These are phyloP conservation scores for Coemansia sp. DNA, from an alignment of 192 early-diverging fungal species.

Conservation along the genomic window DNA sequence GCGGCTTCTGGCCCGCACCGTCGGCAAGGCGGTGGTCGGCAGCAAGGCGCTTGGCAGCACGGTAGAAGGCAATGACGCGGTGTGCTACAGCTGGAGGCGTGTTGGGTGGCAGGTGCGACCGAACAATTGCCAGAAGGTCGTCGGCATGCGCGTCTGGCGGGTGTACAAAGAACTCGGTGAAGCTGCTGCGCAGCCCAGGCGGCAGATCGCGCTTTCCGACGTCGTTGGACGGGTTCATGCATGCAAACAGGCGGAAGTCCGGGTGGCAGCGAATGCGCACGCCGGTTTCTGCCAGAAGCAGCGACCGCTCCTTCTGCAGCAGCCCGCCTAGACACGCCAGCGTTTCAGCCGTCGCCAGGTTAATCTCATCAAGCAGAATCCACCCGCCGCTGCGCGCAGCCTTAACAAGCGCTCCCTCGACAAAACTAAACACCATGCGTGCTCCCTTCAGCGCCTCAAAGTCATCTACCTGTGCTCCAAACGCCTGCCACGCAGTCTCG, in stretches of 20 bases:
- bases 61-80: slow-evolving; percentile 81
- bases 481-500: slow-evolving; percentile 71
- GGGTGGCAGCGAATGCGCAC: slow-evolving; percentile 87
- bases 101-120: slow-evolving; percentile 65
- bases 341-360: slow-evolving; percentile 94
- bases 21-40: slow-evolving; percentile 76
- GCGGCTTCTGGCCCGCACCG: slow-evolving; percentile 83
- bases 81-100: slow-evolving; percentile 43
- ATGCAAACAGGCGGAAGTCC: slow-evolving; percentile 93
- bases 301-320: slow-evolving; percentile 78
- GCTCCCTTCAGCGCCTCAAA: slow-evolving; percentile 63
- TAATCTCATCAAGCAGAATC: slow-evolving; percentile 98
- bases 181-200: slow-evolving; percentile 84
- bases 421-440: slow-evolving; percentile 87
- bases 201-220: slow-evolving; percentile 96
- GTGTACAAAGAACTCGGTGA: slow-evolving; percentile 95
- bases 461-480: slow-evolving; percentile 59
- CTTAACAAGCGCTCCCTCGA: slow-evolving; percentile 90
- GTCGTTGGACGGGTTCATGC: slow-evolving; percentile 99
- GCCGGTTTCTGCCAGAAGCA: slow-evolving; percentile 90
- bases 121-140: slow-evolving; percentile 82
- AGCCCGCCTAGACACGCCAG: slow-evolving; percentile 88
- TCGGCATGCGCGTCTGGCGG: slow-evolving; percentile 78
- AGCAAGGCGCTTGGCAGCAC: slow-evolving; percentile 69
- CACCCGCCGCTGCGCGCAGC: slow-evolving; percentile 91